phyloP scores from a whole-genome alignment of 495 filamentous ascomycete species.

The Daldinia childiae region DNA sequence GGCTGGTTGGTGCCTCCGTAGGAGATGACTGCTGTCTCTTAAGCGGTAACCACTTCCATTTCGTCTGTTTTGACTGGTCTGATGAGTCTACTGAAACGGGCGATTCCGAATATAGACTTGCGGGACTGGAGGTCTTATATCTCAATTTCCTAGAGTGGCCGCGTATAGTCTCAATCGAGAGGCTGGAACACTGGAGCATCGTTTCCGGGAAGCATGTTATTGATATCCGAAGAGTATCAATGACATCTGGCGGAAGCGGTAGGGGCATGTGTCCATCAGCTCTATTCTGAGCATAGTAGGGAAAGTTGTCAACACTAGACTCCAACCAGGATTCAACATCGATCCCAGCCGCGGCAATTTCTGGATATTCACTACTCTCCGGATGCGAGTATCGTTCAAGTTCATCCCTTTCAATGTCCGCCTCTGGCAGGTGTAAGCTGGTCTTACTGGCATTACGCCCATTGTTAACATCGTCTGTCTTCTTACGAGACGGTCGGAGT shows the following conservation, averaged over 20 bases:
- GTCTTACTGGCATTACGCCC: slow-evolving; percentile 7
- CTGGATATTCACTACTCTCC: slow-evolving; percentile 10
- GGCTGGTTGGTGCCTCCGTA: slow-evolving; percentile 18
- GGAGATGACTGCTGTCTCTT: slow-evolving; percentile 29
- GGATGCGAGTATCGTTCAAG: neutral
- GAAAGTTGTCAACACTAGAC: slow-evolving; percentile 42
- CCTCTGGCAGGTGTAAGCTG: neutral
- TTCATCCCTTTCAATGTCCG: slow-evolving; percentile 1
- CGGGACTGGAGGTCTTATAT: slow-evolving; percentile 38
- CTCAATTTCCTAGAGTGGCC: slow-evolving; percentile 54
- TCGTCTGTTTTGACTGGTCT: slow-evolving; percentile 36
- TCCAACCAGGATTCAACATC: slow-evolving; percentile 46
- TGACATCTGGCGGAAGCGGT: slow-evolving; percentile 52
- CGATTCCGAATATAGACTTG: slow-evolving; percentile 32
- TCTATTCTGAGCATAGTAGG: slow-evolving; percentile 34
- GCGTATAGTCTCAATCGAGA: slow-evolving; percentile 59
- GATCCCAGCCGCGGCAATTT: slow-evolving; percentile 39
- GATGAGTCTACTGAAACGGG: slow-evolving; percentile 15
- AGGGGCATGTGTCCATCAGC: slow-evolving; percentile 39
- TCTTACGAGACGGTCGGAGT: neutral
- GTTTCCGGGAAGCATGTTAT: slow-evolving; percentile 58
- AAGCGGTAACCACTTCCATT: slow-evolving; percentile 42
- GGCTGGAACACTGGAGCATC: slow-evolving; percentile 56
- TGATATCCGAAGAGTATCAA: slow-evolving; percentile 54
- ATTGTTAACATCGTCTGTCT: neutral